Evolutionary conservation across 108 stramenopile species (phyloP), one percentile per base, ranked within the genome.

Genomic region (Discostella pseudostelligera): DNA sequence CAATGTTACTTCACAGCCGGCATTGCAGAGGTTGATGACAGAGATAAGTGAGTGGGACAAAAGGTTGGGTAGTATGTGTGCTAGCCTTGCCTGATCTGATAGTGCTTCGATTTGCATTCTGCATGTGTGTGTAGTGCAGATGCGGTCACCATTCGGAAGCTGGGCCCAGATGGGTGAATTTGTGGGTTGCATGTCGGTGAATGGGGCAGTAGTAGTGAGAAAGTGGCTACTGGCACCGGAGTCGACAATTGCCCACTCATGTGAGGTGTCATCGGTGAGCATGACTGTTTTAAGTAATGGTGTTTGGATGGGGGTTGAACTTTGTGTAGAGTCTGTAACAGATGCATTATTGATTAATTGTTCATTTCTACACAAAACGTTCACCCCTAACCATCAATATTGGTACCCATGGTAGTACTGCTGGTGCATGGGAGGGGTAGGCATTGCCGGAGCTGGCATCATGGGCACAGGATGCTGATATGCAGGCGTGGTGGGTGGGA

Each of bases 171-270:
- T 20, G 43, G 55, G 65, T 3, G 55, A 9, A 0, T 2, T 13
- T 4, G 65, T 39, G 1, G 25, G 24, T 13, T n/a, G 13, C 4
- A 29, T 17, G 29, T 56, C 45, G 21, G 13, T 43, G 6, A 20
- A 25, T 10, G 55, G 54, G 0, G 65, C 42, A 26, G n/a, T 19
- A 2, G 36, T 5, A 9, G 54, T n/a, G 40, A 67, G 42, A 26
- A 67, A 67, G 22, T 56, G 44, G 36, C 40, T 46, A 13, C 54
- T 67, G 12, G 62, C 56, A n/a, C 55, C 54, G 16, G 29, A 54
- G 13, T 54, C 53, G 12, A 54, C 25, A 2, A 54, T 54, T 13
- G 28, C 53, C 53, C 53, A 54, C 0, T 17, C 13, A 0, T 35
- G 24, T 13, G 26, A 32, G 53, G 26, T 54, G 32, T 12, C 1